These are phyloP conservation scores for Fistulifera pelliculosa DNA, from an alignment of 108 stramenopile genomes.

Conservation along the genomic window DNA sequence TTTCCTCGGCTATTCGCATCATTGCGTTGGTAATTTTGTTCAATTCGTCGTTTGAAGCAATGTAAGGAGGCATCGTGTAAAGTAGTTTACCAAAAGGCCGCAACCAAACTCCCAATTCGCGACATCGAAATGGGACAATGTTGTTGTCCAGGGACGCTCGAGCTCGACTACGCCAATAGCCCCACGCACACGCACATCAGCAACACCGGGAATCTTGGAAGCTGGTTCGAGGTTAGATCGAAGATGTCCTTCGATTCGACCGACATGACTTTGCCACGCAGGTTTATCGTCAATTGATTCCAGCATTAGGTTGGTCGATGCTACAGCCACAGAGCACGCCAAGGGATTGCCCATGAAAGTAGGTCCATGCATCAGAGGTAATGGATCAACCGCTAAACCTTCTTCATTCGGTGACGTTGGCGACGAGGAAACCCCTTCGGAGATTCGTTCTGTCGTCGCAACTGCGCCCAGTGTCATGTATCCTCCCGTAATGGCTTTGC, in stretches of 20 bases:
- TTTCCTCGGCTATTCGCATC: conserved; percentile 9
- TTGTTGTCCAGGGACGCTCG: conserved; percentile 11
- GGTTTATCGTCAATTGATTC: conserved; percentile 8
- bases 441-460: conserved; percentile 46
- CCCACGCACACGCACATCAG: conserved; percentile 76
- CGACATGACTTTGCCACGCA: conserved; percentile 41
- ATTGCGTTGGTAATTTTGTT: conserved; percentile 33
- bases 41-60: conserved; percentile 26
- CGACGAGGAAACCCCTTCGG: conserved; percentile 35
- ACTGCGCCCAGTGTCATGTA: conserved; percentile 71
- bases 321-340: conserved; percentile 67
- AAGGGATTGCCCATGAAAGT: conserved; percentile 84
- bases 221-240: conserved; percentile 36
- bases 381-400: conserved; percentile 14
- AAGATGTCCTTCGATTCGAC: conserved; percentile 40
- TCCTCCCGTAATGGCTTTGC: conserved; percentile 82
- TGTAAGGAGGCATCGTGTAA: conserved; percentile 83
- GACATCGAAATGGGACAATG: too few species aligned
- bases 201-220: conserved; percentile 37
- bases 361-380: conserved; percentile 66
- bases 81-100: conserved; percentile 77
- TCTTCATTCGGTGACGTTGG: conserved; percentile 23
- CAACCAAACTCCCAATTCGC: conserved; percentile 55
- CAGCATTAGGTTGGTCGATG: conserved; percentile 43
- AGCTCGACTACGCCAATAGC: conserved; percentile 83